phyloP scores from a whole-genome alignment of 169 alveolate species.

The Perkinsus olseni region DNA sequence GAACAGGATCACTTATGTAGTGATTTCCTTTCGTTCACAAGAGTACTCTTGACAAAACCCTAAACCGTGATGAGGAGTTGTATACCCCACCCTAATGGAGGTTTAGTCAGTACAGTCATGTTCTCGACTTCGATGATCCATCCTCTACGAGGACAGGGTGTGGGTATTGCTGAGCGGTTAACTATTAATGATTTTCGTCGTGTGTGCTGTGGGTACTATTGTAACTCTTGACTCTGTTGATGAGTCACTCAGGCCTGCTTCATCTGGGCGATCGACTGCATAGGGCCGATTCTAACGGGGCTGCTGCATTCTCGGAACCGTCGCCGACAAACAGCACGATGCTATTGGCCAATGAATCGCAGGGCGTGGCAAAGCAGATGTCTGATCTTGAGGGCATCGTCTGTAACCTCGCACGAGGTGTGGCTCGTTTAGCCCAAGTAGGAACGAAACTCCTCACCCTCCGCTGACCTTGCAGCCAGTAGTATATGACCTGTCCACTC shows the following conservation, averaged over 20 bases:
- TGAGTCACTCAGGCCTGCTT: too few species aligned
- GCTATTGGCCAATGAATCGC: too few species aligned
- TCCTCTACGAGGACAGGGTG: background rate
- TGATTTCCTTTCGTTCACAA: conserved; percentile 1
- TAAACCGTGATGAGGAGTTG: background rate
- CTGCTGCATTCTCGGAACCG: too few species aligned
- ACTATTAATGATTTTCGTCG: background rate
- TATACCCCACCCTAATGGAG: conserved; percentile 3
- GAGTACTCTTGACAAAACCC: conserved; percentile 3
- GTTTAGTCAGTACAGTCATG: background rate
- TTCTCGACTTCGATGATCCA: background rate
- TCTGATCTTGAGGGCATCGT: background rate
- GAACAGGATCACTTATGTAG: conserved; percentile 2
- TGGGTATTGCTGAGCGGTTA: conserved; percentile 3
- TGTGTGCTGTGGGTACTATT: too few species aligned
- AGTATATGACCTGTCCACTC: too few species aligned
- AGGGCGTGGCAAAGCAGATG: too few species aligned
- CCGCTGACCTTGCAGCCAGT: background rate
- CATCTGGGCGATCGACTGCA: too few species aligned
- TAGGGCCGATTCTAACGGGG: too few species aligned
- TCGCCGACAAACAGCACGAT: too few species aligned
- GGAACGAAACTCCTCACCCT: background rate
- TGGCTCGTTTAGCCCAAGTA: background rate
- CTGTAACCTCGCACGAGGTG: background rate
- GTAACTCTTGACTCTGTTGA: too few species aligned